These are phyloP conservation scores for Aurifilum marmelostoma DNA, from an alignment of 2,329 filamentous ascomycete species.

Conservation along the genomic window DNA sequence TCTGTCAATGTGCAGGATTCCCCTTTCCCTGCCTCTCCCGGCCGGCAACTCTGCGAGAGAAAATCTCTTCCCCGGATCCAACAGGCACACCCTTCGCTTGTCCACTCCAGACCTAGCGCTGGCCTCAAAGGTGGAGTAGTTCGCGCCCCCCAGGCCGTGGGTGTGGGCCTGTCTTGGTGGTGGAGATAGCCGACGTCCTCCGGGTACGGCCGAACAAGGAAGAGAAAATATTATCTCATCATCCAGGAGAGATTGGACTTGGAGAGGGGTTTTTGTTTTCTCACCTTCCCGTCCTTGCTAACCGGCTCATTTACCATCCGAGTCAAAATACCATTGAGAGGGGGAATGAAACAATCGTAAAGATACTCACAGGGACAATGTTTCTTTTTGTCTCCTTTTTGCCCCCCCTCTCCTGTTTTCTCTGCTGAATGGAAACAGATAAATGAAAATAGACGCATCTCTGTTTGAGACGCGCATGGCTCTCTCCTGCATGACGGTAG, in stretches of 20 bases:
- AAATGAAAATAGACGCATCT: background rate
- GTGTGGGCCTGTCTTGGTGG: conserved; percentile 15
- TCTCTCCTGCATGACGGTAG: conserved; percentile 2
- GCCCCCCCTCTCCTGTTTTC: background rate
- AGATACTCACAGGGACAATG: background rate
- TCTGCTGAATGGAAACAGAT: background rate
- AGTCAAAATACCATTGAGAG: background rate
- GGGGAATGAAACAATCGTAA: background rate
- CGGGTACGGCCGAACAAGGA: conserved; percentile 20
- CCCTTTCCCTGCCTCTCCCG: background rate
- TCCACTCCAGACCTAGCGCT: conserved; percentile 11
- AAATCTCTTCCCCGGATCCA: conserved; percentile 19
- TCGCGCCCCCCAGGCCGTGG: conserved; percentile 12
- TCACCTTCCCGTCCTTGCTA: background rate
- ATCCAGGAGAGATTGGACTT: background rate
- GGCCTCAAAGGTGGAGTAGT: conserved; percentile 15
- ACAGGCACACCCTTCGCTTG: background rate
- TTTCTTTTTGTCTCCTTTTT: background rate
- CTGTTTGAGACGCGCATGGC: conserved; percentile 23
- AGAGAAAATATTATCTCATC: background rate
- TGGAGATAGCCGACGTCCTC: conserved; percentile 19
- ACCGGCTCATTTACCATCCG: background rate
- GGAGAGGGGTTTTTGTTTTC: background rate
- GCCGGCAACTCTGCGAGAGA: conserved; percentile 11
- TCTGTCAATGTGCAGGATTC: background rate